Conservation (phyloP, 2,329 filamentous ascomycete species). For the Ophioceras dolichostomum region DNA sequence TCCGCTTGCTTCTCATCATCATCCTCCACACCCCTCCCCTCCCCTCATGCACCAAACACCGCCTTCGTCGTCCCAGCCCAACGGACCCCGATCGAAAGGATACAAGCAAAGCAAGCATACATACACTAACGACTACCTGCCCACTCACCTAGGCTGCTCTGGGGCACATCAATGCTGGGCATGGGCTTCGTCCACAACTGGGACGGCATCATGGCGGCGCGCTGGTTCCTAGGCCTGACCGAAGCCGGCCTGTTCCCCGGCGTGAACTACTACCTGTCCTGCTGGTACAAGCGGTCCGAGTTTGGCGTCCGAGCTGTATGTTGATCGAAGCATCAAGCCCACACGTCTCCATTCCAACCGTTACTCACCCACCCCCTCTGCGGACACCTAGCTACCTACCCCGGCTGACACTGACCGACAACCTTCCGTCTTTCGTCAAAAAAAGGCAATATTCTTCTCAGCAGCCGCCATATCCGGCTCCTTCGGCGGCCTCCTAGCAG, state of each 20-base stretch:
- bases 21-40: too few relatives aligned
- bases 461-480: conserved; percentile 66
- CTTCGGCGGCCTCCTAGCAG: conserved; percentile 58
- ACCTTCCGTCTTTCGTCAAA: too few relatives aligned
- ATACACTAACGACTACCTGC: too few relatives aligned
- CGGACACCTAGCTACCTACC: too few relatives aligned
- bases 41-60: too few relatives aligned
- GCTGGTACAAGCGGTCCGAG: conserved; percentile 68
- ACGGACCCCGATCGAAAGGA: too few relatives aligned
- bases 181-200: conserved; percentile 57
- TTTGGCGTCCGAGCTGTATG: conserved; percentile 52
- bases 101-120: too few relatives aligned
- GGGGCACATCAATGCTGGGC: conserved; percentile 58
- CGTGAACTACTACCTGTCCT: conserved; percentile 57
- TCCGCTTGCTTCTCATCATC: background rate
- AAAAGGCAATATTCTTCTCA: conserved; percentile 61
- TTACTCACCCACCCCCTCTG: too few relatives aligned
- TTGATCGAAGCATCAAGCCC: background rate
- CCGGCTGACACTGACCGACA: too few relatives aligned
- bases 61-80: too few relatives aligned
- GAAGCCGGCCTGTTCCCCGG: conserved; percentile 68
- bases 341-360: too few relatives aligned
- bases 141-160: conserved; percentile 42
- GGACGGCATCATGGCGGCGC: conserved; percentile 51
- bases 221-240: conserved; percentile 59